Evolutionary conservation across 169 alveolate genomes (phyloP).

Genomic region (Cyclospora cayetanensis): DNA sequence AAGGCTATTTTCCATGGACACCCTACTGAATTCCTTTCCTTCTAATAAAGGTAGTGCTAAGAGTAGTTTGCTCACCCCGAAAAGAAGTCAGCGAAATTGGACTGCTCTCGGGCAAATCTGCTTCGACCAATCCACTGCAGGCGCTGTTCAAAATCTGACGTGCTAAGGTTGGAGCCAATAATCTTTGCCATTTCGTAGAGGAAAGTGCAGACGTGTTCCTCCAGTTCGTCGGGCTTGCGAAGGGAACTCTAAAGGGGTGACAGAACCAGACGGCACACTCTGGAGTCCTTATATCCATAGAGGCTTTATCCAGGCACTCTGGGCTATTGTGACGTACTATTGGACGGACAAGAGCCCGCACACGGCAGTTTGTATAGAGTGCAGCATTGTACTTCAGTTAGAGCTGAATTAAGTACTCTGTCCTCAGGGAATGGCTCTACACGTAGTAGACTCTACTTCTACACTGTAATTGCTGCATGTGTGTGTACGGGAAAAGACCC

Average conservation of each 20-base stretch:
- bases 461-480: not conserved
- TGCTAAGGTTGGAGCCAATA: not conserved
- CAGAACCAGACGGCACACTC: too few relatives aligned
- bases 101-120: slow-evolving; percentile 15
- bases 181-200: not conserved
- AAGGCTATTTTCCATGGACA: not conserved
- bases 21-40: not conserved
- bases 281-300: not conserved
- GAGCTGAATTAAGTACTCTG: not conserved
- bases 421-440: not conserved
- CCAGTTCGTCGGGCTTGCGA: slow-evolving; percentile 40
- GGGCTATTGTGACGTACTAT: not conserved
- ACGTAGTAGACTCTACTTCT: not conserved
- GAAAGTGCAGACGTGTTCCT: slow-evolving; percentile 65
- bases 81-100: slow-evolving; percentile 53
- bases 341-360: not conserved
- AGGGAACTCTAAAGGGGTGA: slow-evolving; percentile 67
- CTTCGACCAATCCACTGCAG: slow-evolving; percentile 51
- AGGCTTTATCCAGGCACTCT: not conserved
- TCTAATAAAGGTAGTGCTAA: too few relatives aligned
- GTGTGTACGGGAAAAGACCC: not conserved
- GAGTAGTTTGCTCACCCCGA: not conserved
- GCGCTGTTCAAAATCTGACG: not conserved
- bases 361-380: not conserved
- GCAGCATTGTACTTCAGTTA: not conserved